These are phyloP conservation scores for Aurantiochytrium sp. DNA, from an alignment of 108 stramenopile genomes.

Conservation along the genomic window DNA sequence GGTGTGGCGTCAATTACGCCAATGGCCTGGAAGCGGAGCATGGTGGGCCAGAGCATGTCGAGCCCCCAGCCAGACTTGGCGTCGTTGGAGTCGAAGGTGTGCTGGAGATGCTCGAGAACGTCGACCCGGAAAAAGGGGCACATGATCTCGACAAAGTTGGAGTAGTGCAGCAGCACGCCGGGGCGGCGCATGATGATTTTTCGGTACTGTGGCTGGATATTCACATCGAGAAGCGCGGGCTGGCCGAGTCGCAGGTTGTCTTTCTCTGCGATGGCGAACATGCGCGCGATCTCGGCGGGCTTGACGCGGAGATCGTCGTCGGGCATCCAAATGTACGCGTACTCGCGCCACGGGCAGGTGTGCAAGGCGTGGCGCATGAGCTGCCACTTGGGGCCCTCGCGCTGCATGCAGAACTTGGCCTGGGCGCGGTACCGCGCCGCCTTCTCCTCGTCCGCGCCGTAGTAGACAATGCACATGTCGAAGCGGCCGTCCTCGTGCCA, in stretches of 20 bases:
- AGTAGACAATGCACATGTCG: neutral
- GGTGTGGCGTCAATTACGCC: constrained; percentile 23
- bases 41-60: constrained; percentile 4
- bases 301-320: neutral
- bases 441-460: neutral
- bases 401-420: neutral
- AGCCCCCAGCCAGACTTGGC: constrained; percentile 17
- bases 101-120: neutral
- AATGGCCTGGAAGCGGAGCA: neutral
- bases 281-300: neutral
- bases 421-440: neutral
- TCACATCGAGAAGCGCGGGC: neutral
- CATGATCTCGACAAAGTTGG: constrained; percentile 31
- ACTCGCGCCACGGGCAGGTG: neutral
- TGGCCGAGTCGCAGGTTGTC: neutral
- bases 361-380: neutral
- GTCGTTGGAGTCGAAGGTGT: neutral
- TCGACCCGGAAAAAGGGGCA: constrained; percentile 6
- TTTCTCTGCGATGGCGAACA: neutral
- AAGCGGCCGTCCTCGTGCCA: neutral
- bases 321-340: constrained; percentile 2
- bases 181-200: neutral
- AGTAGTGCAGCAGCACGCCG: neutral
- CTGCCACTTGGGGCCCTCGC: constrained; percentile 14
- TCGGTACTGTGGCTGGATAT: constrained; percentile 12